Base-by-base conservation (phyloP, 2,329 filamentous ascomycete genomes). In the Colletotrichum aenigma region DNA sequence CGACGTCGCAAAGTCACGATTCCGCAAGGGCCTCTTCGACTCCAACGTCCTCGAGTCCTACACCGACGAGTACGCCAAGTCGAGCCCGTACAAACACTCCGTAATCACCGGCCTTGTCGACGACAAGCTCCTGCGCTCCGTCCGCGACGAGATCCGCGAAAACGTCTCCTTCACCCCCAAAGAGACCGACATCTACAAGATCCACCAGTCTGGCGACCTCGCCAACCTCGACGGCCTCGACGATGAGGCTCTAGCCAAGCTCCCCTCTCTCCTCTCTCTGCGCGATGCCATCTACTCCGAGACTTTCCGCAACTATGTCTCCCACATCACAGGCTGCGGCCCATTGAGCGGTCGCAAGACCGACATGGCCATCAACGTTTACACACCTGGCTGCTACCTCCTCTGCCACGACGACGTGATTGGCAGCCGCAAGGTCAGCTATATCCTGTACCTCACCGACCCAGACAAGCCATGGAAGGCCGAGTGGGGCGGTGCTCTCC, bases 111-210 rank as follows among this genome's bases (percentile, higher is more conserved):
- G 91, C 70, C 88, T 99, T 58, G 93, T 98, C 83, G 89, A 97
- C 85, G 94, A 96, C 80, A 85, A 88, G 64, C 93, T 99, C 21
- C 91, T 99, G 62, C 96, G 96, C 81, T 89, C 91, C 71, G 97
- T 99, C 75, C 96, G 97, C 82, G 87, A 91, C 81, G 97, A 99
- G 87, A 96, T 98, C 84, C 93, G 94, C 84, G 90, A 94, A 79
- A 96, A 98, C 82, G 94, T 99, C 79, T 93, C 95, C 79, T 99
- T 99, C 87, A 98, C 97, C 15, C 96, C 96, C 80, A 99, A 99
- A 85, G 97, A 99, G 86, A 99, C 97, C 64, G 97, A 99, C 84
- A 99, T 99, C 81, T 99, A 99, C 91, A 98, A 97, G 86, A 98
- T 99, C 82, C 96, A 98, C 89, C 97, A 99, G 88, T 98, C 96